These are phyloP conservation scores for Citrus reticulata DNA, from an alignment of 345 rosid species.

Conservation along the genomic window DNA sequence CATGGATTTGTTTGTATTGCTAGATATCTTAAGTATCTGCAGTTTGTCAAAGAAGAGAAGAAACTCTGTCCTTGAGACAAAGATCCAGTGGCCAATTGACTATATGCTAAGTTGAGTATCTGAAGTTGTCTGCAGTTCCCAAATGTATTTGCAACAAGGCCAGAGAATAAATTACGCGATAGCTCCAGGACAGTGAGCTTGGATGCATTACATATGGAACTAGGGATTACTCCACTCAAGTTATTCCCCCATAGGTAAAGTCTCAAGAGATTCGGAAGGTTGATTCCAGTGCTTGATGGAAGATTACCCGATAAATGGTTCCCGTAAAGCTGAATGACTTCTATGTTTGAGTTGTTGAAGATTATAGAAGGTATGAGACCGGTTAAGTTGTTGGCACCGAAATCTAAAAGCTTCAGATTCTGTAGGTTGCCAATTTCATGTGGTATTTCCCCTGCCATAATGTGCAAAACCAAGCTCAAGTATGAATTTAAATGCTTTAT, in stretches of 20 bases:
- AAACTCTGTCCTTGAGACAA: conserved; percentile 2
- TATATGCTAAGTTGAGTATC: not conserved
- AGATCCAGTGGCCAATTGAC: not conserved
- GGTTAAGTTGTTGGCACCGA: not conserved
- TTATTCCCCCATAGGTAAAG: conserved; percentile 4
- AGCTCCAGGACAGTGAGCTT: conserved; percentile 8
- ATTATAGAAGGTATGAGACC: not conserved
- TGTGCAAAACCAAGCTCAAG: too few relatives aligned
- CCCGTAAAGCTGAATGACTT: not conserved
- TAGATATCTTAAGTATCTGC: not conserved
- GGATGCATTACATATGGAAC: conserved; percentile 11
- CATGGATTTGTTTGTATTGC: not conserved
- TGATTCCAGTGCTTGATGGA: not conserved
- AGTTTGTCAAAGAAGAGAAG: not conserved
- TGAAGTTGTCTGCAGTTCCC: not conserved
- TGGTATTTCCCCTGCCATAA: not conserved
- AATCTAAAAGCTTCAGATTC: not conserved
- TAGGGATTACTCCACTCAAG: conserved; percentile 13
- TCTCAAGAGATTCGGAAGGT: not conserved
- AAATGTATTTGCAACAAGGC: conserved; percentile 7
- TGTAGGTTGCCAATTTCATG: not conserved
- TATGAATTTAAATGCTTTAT: too few relatives aligned
- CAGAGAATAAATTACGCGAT: conserved; percentile 13
- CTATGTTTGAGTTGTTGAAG: not conserved
- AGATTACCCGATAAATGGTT: conserved; percentile 11